Conservation (phyloP, 805 yeast genomes). For the Isabelozyma rhagii region DNA sequence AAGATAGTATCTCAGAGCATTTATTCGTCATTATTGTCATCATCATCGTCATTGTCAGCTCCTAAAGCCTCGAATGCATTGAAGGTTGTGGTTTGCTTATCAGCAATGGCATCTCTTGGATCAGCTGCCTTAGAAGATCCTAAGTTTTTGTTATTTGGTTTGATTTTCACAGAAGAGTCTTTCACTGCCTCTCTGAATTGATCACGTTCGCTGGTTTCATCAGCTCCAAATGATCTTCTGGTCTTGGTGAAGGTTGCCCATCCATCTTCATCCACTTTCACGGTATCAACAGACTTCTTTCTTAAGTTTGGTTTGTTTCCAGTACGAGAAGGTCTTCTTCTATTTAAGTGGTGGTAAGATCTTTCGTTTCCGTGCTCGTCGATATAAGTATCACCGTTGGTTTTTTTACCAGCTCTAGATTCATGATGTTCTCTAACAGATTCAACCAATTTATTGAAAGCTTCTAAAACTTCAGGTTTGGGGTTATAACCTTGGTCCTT, state of each 20-base stretch:
- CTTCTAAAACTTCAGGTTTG: slow-evolving; percentile 59
- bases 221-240: slow-evolving; percentile 48
- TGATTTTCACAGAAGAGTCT: slow-evolving; percentile 51
- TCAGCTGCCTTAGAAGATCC: slow-evolving; percentile 73
- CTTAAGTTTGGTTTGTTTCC: slow-evolving; percentile 51
- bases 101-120: slow-evolving; percentile 67
- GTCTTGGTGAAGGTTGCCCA: slow-evolving; percentile 66
- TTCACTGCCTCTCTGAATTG: slow-evolving; percentile 45
- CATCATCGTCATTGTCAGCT: slow-evolving; percentile 47
- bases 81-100: slow-evolving; percentile 61
- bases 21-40: slow-evolving; percentile 8
- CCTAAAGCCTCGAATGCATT: slow-evolving; percentile 82
- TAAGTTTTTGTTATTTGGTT: slow-evolving; percentile 72
- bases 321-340: slow-evolving; percentile 63
- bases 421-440: slow-evolving; percentile 53
- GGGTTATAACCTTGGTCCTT: slow-evolving; percentile 59
- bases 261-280: slow-evolving; percentile 71
- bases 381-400: slow-evolving; percentile 43
- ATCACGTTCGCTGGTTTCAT: slow-evolving; percentile 46
- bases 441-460: slow-evolving; percentile 64
- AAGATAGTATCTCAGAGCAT: neutral
- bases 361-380: slow-evolving; percentile 45
- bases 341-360: slow-evolving; percentile 44
- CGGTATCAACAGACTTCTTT: slow-evolving; percentile 49
- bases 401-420: slow-evolving; percentile 16